Base-by-base conservation (phyloP, 2,329 filamentous ascomycete species). In the Alternaria sp. region DNA sequence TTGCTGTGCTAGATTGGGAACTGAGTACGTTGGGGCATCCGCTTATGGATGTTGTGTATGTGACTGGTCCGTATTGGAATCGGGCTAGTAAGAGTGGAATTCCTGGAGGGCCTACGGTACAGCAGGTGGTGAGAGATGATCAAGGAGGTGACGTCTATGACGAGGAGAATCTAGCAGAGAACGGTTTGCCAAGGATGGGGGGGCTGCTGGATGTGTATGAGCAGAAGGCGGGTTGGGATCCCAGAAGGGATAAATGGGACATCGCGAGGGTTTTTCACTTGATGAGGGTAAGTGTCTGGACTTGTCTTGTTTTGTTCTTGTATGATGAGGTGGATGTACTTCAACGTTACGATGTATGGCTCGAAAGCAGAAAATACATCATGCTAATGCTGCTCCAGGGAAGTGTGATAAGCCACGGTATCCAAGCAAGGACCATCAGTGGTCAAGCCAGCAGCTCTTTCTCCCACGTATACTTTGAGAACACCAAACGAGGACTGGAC, bases 1-100 rank as follows among this genome's bases (percentile, higher is more conserved):
- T 98, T 79, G 94, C 93, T 1, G 92, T 98, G 54, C 81, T 98
- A 7, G 95, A 98, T 81, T 98, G 94, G 94, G 94, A 98, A 80
- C 93, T 98, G 91, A 93, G 92, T 42, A 98, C 94, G 0, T 88
- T 97, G 56, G 94, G 94, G 11, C 94, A 99, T 76, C 94, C 95
- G 2, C 86, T 97, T 26, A 93, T 92, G 34, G 94, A 98, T 77
- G 84, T 96, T 38, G 88, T 91, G 75, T 98, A 97, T 79, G 84
- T 97, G n/a, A 78, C 88, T 12, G 76, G 71, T 3, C 82, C 82
- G 2, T 83, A 78, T 64, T 81, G 79, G 54, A 81, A 79, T 24
- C 75, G 80, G 1, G 66, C 63, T 16, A 66, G 30, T 70, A 72
- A 39, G 69, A 72, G 32, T 64, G 76, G 61, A 67, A 75, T 60